Evolutionary conservation across 1,284 basidiomycete genomes (phyloP).

Genomic region (Somion occarium): DNA sequence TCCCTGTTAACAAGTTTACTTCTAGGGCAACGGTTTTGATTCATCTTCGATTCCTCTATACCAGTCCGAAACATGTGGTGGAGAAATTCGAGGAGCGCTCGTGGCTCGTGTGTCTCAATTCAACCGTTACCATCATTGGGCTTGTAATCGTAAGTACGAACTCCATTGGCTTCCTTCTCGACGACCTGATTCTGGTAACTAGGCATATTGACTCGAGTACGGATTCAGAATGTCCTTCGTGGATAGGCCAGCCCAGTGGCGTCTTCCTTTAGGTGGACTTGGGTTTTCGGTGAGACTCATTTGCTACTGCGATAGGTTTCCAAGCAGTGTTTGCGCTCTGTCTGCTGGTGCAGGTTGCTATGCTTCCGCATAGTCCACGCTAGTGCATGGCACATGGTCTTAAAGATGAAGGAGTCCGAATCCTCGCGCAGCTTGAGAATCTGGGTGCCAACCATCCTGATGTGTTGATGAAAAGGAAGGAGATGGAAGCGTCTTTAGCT

Average conservation of each 20-base stretch:
- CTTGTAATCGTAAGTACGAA: slow-evolving; percentile 37
- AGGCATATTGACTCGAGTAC: slow-evolving; percentile 44
- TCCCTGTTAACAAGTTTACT: background rate
- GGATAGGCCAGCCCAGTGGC: slow-evolving; percentile 34
- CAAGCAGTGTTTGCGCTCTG: slow-evolving; percentile 38
- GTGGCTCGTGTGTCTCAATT: slow-evolving; percentile 47
- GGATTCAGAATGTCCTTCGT: slow-evolving; percentile 39
- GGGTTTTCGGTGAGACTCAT: too few relatives aligned
- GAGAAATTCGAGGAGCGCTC: slow-evolving; percentile 40
- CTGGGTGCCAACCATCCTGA: slow-evolving; percentile 30
- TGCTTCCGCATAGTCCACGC: slow-evolving; percentile 38
- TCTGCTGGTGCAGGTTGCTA: slow-evolving; percentile 32
- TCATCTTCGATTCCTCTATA: slow-evolving; percentile 39
- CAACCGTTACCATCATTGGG: slow-evolving; percentile 42
- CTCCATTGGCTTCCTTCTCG: too few relatives aligned
- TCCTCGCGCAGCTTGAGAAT: slow-evolving; percentile 37
- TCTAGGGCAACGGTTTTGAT: slow-evolving; percentile 44
- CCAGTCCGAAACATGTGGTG: slow-evolving; percentile 43
- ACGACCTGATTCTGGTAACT: too few relatives aligned
- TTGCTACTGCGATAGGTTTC: slow-evolving; percentile 21
- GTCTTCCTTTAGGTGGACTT: slow-evolving; percentile 41
- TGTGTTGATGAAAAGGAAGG: slow-evolving; percentile 31
- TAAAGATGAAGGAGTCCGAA: slow-evolving; percentile 31
- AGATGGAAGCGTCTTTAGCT: slow-evolving; percentile 35
- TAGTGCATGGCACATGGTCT: slow-evolving; percentile 41